phyloP scores from a whole-genome alignment of 148 eudicot genomes.

The Amaranthus hypochondriacus region DNA sequence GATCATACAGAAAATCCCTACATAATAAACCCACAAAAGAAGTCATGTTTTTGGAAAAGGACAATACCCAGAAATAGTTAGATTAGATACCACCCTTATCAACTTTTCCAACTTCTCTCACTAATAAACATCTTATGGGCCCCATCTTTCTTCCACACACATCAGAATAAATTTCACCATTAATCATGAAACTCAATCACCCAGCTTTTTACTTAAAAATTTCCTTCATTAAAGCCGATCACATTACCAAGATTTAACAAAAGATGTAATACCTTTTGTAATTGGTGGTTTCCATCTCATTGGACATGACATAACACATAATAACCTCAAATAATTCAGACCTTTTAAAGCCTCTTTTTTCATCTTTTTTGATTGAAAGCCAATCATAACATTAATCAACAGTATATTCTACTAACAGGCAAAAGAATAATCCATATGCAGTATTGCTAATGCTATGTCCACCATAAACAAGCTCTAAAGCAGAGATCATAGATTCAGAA shows the following conservation, averaged over 20 bases:
- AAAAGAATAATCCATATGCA: constrained; percentile 17
- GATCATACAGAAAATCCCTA: constrained; percentile 17
- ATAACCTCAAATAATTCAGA: constrained; percentile 1
- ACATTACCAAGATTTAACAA: background rate
- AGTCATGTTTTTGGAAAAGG: constrained; percentile 17
- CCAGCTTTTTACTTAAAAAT: constrained; percentile 4
- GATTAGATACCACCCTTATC: constrained; percentile 23
- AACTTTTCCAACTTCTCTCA: constrained; percentile 14
- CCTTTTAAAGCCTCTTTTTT: background rate
- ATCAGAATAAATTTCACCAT: background rate
- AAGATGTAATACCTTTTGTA: background rate
- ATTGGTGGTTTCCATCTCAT: constrained; percentile 23
- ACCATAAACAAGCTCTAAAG: background rate
- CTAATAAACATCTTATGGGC: constrained; percentile 15
- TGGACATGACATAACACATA: constrained; percentile 17
- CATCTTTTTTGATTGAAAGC: background rate
- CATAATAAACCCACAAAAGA: constrained; percentile 31
- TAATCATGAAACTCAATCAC: constrained; percentile 8
- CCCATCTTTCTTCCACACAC: constrained; percentile 18
- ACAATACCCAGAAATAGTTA: constrained; percentile 13
- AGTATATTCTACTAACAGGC: constrained; percentile 7
- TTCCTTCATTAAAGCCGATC: constrained; percentile 9
- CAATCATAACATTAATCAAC: background rate
- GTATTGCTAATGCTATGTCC: background rate
- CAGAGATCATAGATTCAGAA: background rate